Base-by-base conservation (phyloP, 225 moss, liverwort and hornwort species). In the Ulota crispa region DNA sequence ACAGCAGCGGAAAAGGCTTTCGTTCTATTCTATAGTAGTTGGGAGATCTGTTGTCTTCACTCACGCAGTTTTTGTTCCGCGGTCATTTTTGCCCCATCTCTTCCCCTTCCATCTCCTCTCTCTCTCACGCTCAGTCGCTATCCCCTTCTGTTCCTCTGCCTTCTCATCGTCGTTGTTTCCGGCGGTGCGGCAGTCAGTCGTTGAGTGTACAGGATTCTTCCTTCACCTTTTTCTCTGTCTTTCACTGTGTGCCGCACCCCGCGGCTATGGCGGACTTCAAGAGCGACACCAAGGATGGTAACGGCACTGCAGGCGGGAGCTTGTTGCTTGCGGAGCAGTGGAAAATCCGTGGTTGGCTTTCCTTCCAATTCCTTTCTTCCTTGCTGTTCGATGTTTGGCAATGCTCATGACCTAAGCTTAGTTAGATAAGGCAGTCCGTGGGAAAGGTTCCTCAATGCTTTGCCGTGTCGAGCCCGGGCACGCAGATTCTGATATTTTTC, bases 311-410 rank as follows among this genome's bases (percentile, higher is more conserved):
- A 64, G 54, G 78, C 77, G 90, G 77, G 64, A 84, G 88, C 86
- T 84, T 79, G 73, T 71, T 88, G 69, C 90, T 84, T 67, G 53
- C 82, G 59, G 90, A 88, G 82, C 86, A 83, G 60, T 86, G 88
- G 88, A 90, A 88, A 88, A 81, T 84, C 77, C 90, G 86, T 7
- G 90, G 90, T 90, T 73, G 2, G 79, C 57, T 21, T 56, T 9
- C 26, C 2, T 15, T 47, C 55, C 63, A 1, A 4, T 45, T 23
- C 59, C 30, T 67, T 52, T 39, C 7, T 67, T 23, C 28, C 61
- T 71, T 26, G 28, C 30, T 52, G 13, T 60, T 71, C 24, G 59
- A 47, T 65, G 57, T 57, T 34, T 16, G 36, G 28, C 52, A 64
- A 65, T 75, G 47, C 64, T 69, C 39, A 34, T 41, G 70, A 60